Base-by-base conservation (phyloP, 1,139 yeast species). In the Diutina rugosa region DNA sequence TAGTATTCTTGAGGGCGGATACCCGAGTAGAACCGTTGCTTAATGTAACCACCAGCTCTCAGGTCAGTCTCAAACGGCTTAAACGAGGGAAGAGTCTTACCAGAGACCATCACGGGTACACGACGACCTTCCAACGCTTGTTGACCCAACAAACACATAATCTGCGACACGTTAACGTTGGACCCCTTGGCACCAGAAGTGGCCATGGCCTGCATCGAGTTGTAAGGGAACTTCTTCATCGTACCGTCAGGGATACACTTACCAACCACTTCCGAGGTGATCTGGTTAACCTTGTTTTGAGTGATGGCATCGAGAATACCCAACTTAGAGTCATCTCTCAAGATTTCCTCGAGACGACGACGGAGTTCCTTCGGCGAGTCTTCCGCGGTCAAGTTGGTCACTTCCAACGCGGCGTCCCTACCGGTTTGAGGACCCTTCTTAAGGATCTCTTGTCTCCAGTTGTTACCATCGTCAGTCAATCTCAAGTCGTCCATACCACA, bases 401-500 rank as follows among this genome's bases (percentile, higher is more conserved):
- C 99, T 71, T 93, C 99, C 44, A 88, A 80, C 48, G 99, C 99
- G 44, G 98, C 97, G 63, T 80, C 79, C 69, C 95, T 81, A 66
- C 99, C 99, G 59, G 84, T 85, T 64, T 87, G 95, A 57, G 79
- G 80, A 28, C 96, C 85, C 61, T 84, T 83, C 62, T 80, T 75
- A 69, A 95, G 78, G 60, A 93, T 87, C 56, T 90, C 95, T 26
- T 74, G 74, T 77, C 99, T 84, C 95, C 96, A 86, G 59, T 76
- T 68, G 69, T 95, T 91, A 68, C 99, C 99, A 64, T 90, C 96
- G 6, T 72, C 82, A 29, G 98, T 93, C 63, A 95, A 80, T 69
- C 97, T 84, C 70, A 95, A 79, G 73, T 95, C 99, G 69, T 95
- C 99, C 99, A 95, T 95, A 80, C 99, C 99, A 84, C 99, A 95